These are phyloP conservation scores for Protomyces inouyei DNA, from an alignment of 1,139 yeast species.

Conservation along the genomic window DNA sequence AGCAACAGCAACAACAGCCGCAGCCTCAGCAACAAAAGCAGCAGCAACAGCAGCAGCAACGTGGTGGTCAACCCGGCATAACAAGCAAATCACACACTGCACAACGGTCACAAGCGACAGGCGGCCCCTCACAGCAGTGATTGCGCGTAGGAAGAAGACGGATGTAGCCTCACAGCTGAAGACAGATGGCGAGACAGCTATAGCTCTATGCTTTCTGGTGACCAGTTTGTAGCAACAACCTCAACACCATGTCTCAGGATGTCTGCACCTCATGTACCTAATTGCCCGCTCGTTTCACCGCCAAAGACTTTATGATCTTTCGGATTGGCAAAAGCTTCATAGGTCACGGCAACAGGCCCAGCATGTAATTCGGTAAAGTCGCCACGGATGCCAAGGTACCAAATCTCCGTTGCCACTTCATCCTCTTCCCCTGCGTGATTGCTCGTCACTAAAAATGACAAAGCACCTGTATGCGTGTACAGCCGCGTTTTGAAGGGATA, in stretches of 20 bases:
- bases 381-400: conserved; percentile 77
- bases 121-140: no score
- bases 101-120: no score
- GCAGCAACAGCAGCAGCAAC: background rate
- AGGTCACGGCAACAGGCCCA: conserved; percentile 69
- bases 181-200: no score
- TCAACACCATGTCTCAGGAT: background rate
- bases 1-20: background rate
- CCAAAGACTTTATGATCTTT: conserved; percentile 59
- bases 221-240: background rate
- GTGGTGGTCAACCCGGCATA: no score
- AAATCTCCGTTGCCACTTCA: conserved; percentile 52
- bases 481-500: conserved; percentile 71
- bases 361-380: conserved; percentile 53
- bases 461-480: conserved; percentile 64
- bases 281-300: background rate
- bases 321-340: conserved; percentile 91
- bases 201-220: no score
- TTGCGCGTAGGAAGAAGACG: no score
- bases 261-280: background rate
- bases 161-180: no score
- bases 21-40: background rate
- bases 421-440: conserved; percentile 46
- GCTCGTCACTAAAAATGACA: conserved; percentile 63
- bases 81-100: no score